A percentile compares a stretch with the other conserved stretches of the same genome.
Conservation (phyloP, 495 filamentous ascomycete species). For the Aspergillus saccharolyticus region DNA sequence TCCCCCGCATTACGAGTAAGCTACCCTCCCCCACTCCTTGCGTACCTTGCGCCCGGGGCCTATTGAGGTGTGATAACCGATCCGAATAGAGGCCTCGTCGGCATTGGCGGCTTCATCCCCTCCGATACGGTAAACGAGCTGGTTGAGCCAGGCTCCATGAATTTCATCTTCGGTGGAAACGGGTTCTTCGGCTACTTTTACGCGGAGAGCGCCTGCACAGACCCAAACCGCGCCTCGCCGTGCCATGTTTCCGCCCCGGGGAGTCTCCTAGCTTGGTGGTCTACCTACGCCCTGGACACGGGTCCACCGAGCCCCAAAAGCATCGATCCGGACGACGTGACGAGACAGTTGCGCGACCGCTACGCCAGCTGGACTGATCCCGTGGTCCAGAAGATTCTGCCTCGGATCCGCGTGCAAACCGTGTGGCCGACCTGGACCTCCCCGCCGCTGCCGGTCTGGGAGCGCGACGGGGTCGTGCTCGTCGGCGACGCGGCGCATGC, state of each 20-base stretch:
- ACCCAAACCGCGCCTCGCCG: slow-evolving; percentile 20
- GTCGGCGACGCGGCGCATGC: slow-evolving; percentile 46
- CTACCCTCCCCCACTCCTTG: background rate
- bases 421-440: slow-evolving; percentile 53
- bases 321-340: slow-evolving; percentile 36
- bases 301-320: slow-evolving; percentile 35
- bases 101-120: slow-evolving; percentile 50
- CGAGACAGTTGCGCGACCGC: slow-evolving; percentile 36
- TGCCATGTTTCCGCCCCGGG: slow-evolving; percentile 31
- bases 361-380: slow-evolving; percentile 48
- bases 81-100: slow-evolving; percentile 49
- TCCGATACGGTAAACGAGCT: slow-evolving; percentile 18
- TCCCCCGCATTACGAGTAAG: slow-evolving; percentile 40
- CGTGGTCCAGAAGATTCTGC: slow-evolving; percentile 42
- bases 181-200: slow-evolving; percentile 57
- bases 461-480: slow-evolving; percentile 35
- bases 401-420: slow-evolving; percentile 34
- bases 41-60: no score
- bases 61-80: no score
- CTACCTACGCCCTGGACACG: slow-evolving; percentile 37
- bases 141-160: slow-evolving; percentile 42
- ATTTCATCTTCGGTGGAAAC: slow-evolving; percentile 47
- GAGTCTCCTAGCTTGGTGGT: slow-evolving; percentile 43
- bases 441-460: slow-evolving; percentile 46
- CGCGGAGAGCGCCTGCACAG: slow-evolving; percentile 18